phyloP scores from a whole-genome alignment of 768 basidiomycete species.

The Boletus sp. region DNA sequence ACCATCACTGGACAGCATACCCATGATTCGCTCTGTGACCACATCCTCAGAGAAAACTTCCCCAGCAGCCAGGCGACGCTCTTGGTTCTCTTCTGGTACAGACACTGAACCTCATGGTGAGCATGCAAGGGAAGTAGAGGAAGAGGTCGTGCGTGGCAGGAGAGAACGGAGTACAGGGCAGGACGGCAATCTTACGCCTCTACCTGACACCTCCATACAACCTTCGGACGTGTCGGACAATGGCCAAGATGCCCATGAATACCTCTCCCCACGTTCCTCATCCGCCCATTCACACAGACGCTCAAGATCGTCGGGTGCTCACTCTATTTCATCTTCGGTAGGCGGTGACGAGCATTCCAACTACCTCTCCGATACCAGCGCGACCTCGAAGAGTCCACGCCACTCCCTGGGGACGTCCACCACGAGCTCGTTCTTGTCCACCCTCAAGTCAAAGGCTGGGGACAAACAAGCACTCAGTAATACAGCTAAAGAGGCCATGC shows the following conservation, averaged over 20 bases:
- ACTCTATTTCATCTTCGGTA: constrained; percentile 33
- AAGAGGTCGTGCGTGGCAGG: constrained; percentile 15
- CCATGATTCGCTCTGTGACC: constrained; percentile 23
- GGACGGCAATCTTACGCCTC: constrained; percentile 30
- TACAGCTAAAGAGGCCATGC: constrained; percentile 84
- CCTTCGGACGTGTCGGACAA: constrained; percentile 14
- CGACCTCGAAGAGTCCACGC: constrained; percentile 33
- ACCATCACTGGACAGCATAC: constrained; percentile 22
- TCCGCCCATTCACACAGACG: constrained; percentile 42
- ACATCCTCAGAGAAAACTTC: constrained; percentile 22
- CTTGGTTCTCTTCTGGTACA: constrained; percentile 53
- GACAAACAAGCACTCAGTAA: constrained; percentile 87
- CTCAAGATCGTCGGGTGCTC: constrained; percentile 34
- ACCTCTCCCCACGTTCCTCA: constrained; percentile 37
- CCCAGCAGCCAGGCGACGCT: constrained; percentile 40
- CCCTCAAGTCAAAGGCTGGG: constrained; percentile 67
- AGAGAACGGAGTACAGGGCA: constrained; percentile 33
- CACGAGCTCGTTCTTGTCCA: constrained; percentile 67
- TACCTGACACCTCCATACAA: constrained; percentile 7
- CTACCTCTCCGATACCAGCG: constrained; percentile 33
- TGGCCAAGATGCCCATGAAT: constrained; percentile 17
- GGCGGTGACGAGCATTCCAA: constrained; percentile 28
- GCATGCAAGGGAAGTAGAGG: constrained; percentile 24
- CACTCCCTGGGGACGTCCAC: constrained; percentile 39
- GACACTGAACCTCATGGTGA: constrained; percentile 34